phyloP scores from a whole-genome alignment of 345 rosid genomes.

The Cochlearia excelsa region DNA sequence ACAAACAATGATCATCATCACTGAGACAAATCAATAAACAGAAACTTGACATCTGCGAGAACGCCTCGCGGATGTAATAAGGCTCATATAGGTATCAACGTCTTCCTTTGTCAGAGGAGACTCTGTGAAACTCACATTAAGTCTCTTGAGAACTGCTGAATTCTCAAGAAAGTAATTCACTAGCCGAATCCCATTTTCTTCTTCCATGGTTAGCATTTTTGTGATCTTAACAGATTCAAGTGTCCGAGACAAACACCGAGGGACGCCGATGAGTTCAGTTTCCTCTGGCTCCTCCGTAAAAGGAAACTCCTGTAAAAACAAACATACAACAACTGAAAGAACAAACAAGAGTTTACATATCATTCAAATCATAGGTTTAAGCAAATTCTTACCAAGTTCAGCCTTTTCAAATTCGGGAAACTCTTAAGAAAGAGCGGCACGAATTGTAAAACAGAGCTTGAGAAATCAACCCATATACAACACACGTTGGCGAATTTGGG shows the following conservation, averaged over 20 bases:
- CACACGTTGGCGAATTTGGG: slow-evolving; percentile 4
- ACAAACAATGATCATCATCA: not conserved
- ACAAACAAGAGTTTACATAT: not conserved
- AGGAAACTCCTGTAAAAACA: not conserved
- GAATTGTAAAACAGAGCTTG: not conserved
- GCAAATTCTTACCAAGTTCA: slow-evolving; percentile 7
- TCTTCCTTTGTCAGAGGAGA: not conserved
- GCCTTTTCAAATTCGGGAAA: slow-evolving; percentile 9
- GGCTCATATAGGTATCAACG: not conserved
- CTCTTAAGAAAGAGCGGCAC: not conserved
- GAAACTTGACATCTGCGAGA: slow-evolving; percentile 2
- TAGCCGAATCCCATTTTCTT: not conserved
- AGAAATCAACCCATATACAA: not conserved
- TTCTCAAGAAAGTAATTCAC: not conserved
- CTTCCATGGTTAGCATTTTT: not conserved
- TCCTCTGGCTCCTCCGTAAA: not conserved
- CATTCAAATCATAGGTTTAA: not conserved
- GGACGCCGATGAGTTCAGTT: not conserved
- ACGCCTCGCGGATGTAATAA: not conserved
- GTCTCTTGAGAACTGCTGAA: slow-evolving; percentile 1
- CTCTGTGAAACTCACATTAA: not conserved
- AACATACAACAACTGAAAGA: not conserved
- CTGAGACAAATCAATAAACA: not conserved
- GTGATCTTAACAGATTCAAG: slow-evolving; percentile 17
- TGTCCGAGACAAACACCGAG: slow-evolving; percentile 3